Base-by-base conservation (phyloP, 805 yeast genomes). In the Candida arabinofermentans region DNA sequence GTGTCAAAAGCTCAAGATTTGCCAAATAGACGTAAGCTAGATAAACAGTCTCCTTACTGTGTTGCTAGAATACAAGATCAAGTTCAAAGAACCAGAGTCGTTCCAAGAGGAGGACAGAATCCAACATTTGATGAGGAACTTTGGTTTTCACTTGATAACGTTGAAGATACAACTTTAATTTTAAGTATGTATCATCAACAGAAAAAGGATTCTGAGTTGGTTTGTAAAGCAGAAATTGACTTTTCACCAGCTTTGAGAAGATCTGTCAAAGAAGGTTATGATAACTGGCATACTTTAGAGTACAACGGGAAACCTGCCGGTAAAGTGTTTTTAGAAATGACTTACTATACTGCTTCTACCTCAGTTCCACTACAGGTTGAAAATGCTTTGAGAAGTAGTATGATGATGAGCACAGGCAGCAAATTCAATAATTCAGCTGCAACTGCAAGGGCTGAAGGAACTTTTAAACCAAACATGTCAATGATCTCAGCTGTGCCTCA, bases 41-140 rank as follows among this genome's bases (percentile, higher is more conserved):
- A 95, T 55, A 93, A 93, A 56, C 99, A 93, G 64, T 84, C 86
- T 49, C 99, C 98, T 2, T 90, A 87, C 64, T 84, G 89, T 46
- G 79, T 91, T 5, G 71, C 86, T 10, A 69, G 98, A 42, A 71
- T 93, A 5, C 91, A 90, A 23, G 87, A 86, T 45, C 76, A 77
- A 53, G 91, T 95, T 8, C 81, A 85, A 49, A 79, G 83, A 55
- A 87, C 97, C 1, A 81, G 79, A 27, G 74, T 87, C 0, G 80
- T 86, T 44, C 74, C 77, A 39, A 68, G 98, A 50, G 99, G 96
- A 1, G 99, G 99, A 2, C 99, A 93, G 59, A 84, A 86, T 4
- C 99, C 99, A 1, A 76, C 71, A 17, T 93, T 97, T 87, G 81
- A 86, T 45, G 80, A 80, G 46, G 88, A 86, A 48, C 69, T 84